Evolutionary conservation across 345 rosid species (phyloP).

Genomic region (Xanthoceras sorbifolium): DNA sequence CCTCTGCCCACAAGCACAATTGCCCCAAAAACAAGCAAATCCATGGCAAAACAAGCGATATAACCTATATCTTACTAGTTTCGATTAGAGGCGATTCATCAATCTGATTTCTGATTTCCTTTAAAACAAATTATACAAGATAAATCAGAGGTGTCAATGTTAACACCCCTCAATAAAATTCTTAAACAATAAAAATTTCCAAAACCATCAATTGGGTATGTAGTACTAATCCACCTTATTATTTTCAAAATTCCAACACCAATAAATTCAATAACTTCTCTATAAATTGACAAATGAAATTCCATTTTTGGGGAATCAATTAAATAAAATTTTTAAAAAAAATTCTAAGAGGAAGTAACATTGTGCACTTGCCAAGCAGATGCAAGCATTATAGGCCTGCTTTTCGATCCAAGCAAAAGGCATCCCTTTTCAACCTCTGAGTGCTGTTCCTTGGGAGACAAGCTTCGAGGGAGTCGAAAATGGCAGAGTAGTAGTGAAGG

Average conservation of each 20-base stretch:
- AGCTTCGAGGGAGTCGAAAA: conserved; percentile 64
- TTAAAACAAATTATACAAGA: too few relatives aligned
- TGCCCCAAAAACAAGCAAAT: too few relatives aligned
- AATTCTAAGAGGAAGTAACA: conserved; percentile 21
- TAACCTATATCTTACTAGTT: too few relatives aligned
- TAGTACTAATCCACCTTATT: conserved; percentile 15
- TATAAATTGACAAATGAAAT: too few relatives aligned
- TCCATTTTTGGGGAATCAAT: not conserved
- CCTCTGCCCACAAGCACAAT: too few relatives aligned
- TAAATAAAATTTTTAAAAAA: not conserved
- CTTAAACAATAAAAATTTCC: not conserved
- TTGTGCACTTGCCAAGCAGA: conserved; percentile 62
- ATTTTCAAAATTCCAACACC: not conserved
- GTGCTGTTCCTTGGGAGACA: conserved; percentile 50
- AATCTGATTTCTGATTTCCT: too few relatives aligned
- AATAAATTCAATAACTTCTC: too few relatives aligned
- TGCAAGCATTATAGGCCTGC: conserved; percentile 64
- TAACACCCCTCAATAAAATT: not conserved
- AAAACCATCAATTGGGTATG: not conserved
- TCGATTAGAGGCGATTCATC: too few relatives aligned
- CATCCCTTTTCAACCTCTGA: conserved; percentile 60
- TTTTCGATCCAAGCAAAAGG: conserved; percentile 65
- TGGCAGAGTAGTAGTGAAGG: conserved; percentile 66
- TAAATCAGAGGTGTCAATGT: too few relatives aligned
- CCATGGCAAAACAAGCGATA: too few relatives aligned